Evolutionary conservation across 1,139 yeast genomes (phyloP).

Genomic region (Yamadazyma triangularis): DNA sequence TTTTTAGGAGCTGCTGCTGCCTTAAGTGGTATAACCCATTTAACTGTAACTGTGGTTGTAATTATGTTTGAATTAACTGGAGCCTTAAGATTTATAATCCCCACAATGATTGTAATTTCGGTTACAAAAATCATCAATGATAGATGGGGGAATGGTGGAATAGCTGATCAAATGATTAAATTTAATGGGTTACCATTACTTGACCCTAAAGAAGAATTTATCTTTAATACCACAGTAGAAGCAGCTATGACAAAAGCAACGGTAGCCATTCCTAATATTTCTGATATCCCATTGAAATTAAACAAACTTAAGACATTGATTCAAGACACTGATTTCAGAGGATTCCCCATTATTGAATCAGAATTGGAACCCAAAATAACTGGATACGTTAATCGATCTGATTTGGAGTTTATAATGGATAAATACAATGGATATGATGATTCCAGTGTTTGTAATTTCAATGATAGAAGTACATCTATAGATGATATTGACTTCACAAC

Average conservation of each 20-base stretch:
- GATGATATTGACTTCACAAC: conserved; percentile 28
- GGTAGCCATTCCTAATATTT: conserved; percentile 42
- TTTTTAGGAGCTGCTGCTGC: conserved; percentile 98
- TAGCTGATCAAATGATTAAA: conserved; percentile 90
- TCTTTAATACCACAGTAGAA: conserved; percentile 49
- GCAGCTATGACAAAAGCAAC: conserved; percentile 64
- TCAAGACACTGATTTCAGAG: conserved; percentile 37
- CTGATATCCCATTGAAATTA: conserved; percentile 24
- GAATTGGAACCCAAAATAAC: conserved; percentile 25
- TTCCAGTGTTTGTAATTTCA: conserved; percentile 18
- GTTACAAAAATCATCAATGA: conserved; percentile 79
- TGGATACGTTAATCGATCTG: conserved; percentile 36
- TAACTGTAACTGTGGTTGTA: conserved; percentile 89
- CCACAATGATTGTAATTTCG: conserved; percentile 94
- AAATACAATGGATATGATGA: conserved; percentile 13
- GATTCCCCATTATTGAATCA: conserved; percentile 52
- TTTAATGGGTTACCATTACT: conserved; percentile 87
- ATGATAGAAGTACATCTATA: not conserved
- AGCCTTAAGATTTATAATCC: conserved; percentile 82
- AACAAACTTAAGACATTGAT: conserved; percentile 35
- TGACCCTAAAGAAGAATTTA: conserved; percentile 67
- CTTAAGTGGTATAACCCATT: conserved; percentile 85
- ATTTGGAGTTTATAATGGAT: conserved; percentile 22
- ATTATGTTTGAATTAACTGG: conserved; percentile 96
- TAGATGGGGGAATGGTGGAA: conserved; percentile 75